Evolutionary conservation across 2,329 filamentous ascomycete species (phyloP).

Genomic region (Cyclaneusma minus): DNA sequence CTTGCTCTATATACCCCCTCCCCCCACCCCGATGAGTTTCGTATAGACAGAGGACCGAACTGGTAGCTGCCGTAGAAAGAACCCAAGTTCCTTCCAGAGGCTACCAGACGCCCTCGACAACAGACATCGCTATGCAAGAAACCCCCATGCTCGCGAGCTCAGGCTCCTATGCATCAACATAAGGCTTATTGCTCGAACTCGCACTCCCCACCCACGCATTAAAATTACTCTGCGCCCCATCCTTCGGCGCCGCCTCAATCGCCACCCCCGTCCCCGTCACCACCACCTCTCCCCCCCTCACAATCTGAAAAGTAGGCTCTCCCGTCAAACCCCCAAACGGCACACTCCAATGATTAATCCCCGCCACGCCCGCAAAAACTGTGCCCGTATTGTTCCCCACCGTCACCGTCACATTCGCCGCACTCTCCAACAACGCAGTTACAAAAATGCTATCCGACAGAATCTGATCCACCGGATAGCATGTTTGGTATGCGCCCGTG

Average conservation of each 20-base stretch:
- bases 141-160: too few relatives aligned
- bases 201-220: constrained; percentile 15
- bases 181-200: too few relatives aligned
- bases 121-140: too few relatives aligned
- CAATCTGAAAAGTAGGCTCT: constrained; percentile 14
- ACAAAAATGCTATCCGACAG: constrained; percentile 17
- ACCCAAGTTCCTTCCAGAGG: too few relatives aligned
- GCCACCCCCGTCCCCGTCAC: constrained; percentile 10
- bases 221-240: constrained; percentile 12
- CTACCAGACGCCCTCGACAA: too few relatives aligned
- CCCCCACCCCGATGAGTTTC: too few relatives aligned
- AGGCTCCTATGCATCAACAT: too few relatives aligned
- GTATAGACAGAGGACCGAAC: too few relatives aligned
- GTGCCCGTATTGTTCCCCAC: constrained; percentile 14
- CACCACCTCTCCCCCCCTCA: constrained; percentile 10
- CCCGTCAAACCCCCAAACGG: constrained; percentile 19
- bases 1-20: too few relatives aligned
- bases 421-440: constrained; percentile 14
- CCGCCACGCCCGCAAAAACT: constrained; percentile 6
- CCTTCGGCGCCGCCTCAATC: constrained; percentile 11
- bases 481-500: constrained; percentile 10
- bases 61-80: too few relatives aligned
- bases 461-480: constrained; percentile 20
- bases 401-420: constrained; percentile 16
- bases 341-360: constrained; percentile 14